These are phyloP conservation scores for Pseudoperonospora humuli DNA, from an alignment of 352 stramenopile species.

Conservation along the genomic window DNA sequence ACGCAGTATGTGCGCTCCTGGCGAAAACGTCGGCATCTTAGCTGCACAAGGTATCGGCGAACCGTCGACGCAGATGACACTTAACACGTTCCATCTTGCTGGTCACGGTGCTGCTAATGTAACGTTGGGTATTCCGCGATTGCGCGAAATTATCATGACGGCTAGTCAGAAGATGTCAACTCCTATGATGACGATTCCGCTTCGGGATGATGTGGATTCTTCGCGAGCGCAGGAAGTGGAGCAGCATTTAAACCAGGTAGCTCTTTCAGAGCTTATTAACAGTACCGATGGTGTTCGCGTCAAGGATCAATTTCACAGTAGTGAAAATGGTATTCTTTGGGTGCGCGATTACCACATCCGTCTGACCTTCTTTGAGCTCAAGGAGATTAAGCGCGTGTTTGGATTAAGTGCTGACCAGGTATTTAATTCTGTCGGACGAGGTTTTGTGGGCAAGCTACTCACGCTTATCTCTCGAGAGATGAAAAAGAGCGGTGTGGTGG, in stretches of 20 bases:
- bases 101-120: constrained; percentile 99
- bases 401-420: constrained; percentile 92
- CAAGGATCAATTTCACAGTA: constrained; percentile 86
- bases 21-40: constrained; percentile 97
- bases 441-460: constrained; percentile 92
- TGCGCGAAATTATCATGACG: constrained; percentile 99
- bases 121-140: constrained; percentile 97
- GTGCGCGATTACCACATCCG: constrained; percentile 95
- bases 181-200: constrained; percentile 97
- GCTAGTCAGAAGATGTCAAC: constrained; percentile 95
- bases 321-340: constrained; percentile 88
- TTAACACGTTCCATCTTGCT: constrained; percentile 99
- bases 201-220: constrained; percentile 51
- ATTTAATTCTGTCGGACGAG: constrained; percentile 71
- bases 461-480: constrained; percentile 92
- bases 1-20: constrained; percentile 92
- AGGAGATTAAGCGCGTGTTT: constrained; percentile 94
- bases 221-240: constrained; percentile 68
- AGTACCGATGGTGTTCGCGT: constrained; percentile 89
- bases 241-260: constrained; percentile 89
- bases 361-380: constrained; percentile 90
- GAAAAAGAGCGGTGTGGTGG: constrained; percentile 75
- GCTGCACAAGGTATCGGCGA: constrained; percentile 98
- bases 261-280: constrained; percentile 90
- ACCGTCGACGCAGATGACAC: constrained; percentile 99